Evolutionary conservation across 345 rosid genomes (phyloP).

Genomic region (Aquilaria sinensis): DNA sequence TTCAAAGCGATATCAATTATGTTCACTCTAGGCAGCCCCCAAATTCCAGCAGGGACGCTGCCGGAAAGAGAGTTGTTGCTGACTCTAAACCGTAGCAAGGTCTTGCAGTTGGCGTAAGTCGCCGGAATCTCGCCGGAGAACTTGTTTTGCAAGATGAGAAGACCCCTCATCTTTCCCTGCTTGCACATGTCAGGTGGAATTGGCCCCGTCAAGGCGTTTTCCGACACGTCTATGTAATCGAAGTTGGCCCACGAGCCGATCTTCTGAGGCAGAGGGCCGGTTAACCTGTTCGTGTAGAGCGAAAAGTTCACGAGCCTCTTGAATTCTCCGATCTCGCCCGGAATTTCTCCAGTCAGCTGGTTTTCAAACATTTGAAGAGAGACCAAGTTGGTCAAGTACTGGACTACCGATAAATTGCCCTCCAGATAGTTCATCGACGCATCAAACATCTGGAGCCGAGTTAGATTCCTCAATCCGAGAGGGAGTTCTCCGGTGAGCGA

Average conservation of each 20-base stretch:
- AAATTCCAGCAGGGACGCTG: conserved; percentile 60
- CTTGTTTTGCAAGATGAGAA: conserved; percentile 68
- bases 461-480: conserved; percentile 53
- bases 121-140: conserved; percentile 73
- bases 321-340: conserved; percentile 64
- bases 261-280: conserved; percentile 63
- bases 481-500: conserved; percentile 62
- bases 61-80: conserved; percentile 62
- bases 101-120: conserved; percentile 49
- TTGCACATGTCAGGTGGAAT: conserved; percentile 93
- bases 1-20: conserved; percentile 62
- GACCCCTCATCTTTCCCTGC: conserved; percentile 52
- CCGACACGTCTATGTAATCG: conserved; percentile 74
- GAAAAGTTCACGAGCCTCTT: conserved; percentile 60
- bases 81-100: conserved; percentile 66
- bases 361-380: conserved; percentile 58
- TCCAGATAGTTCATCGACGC: conserved; percentile 49
- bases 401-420: conserved; percentile 60
- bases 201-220: conserved; percentile 60
- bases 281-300: conserved; percentile 52
- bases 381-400: conserved; percentile 46
- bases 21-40: conserved; percentile 65
- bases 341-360: conserved; percentile 58
- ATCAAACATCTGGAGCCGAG: conserved; percentile 49
- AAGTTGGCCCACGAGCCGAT: conserved; percentile 74